Evolutionary conservation across 208 protist species (phyloP).

Genomic region (Leishmania martiniquensis): DNA sequence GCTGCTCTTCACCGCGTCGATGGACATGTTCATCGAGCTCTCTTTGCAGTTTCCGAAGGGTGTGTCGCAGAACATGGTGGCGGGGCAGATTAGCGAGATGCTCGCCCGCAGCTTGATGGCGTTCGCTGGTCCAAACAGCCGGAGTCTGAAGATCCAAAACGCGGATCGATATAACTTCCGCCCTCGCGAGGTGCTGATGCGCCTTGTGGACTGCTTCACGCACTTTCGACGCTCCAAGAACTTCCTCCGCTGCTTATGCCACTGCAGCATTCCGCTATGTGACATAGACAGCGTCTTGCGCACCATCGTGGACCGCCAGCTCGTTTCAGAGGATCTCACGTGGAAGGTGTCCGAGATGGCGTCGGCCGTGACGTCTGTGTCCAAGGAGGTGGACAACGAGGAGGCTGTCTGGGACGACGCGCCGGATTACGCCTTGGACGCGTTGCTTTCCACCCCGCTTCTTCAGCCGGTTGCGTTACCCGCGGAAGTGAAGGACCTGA

Average conservation of each 20-base stretch:
- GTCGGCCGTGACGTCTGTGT: slow-evolving; percentile 44
- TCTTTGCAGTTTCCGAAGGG: slow-evolving; percentile 73
- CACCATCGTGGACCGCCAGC: slow-evolving; percentile 61
- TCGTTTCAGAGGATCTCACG: slow-evolving; percentile 63
- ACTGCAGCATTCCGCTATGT: slow-evolving; percentile 68
- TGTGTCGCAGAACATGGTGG: slow-evolving; percentile 90
- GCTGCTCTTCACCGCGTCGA: slow-evolving; percentile 76
- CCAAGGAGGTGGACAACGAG: slow-evolving; percentile 67
- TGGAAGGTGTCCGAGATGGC: slow-evolving; percentile 75
- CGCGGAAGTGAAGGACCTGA: slow-evolving; percentile 79
- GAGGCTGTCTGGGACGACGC: slow-evolving; percentile 87
- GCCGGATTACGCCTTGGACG: slow-evolving; percentile 85
- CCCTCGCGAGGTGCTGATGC: slow-evolving; percentile 75
- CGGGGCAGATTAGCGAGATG: slow-evolving; percentile 88
- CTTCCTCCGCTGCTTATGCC: slow-evolving; percentile 81
- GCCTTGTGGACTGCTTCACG: slow-evolving; percentile 81
- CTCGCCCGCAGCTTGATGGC: slow-evolving; percentile 80
- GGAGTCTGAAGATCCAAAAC: slow-evolving; percentile 80
- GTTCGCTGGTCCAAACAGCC: slow-evolving; percentile 81
- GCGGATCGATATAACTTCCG: slow-evolving; percentile 79
- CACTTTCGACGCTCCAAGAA: slow-evolving; percentile 71
- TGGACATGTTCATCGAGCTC: slow-evolving; percentile 90
- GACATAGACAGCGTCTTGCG: slow-evolving; percentile 64
- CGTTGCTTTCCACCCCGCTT: slow-evolving; percentile 81
- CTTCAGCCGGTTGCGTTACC: slow-evolving; percentile 81